Percentiles rank a stretch among this genome's conserved stretches.
These are phyloP conservation scores for Fusarium sp. DNA, from an alignment of 2,329 filamentous ascomycete genomes.

Conservation along the genomic window DNA sequence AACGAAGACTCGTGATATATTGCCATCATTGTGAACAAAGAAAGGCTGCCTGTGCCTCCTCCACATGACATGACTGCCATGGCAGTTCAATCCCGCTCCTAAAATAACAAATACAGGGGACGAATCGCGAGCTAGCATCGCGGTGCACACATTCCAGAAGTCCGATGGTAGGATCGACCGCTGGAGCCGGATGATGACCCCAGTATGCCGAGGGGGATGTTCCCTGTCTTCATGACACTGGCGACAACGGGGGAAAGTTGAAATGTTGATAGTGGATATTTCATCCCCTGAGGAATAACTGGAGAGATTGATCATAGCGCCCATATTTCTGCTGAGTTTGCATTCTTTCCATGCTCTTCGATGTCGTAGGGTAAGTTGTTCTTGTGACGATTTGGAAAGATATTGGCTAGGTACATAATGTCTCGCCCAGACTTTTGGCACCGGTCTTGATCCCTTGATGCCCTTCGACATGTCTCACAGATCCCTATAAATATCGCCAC, in stretches of 20 bases:
- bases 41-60: conserved; percentile 11
- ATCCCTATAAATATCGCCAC: conserved; percentile 1
- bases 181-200: conserved; percentile 26
- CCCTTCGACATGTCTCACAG: conserved; percentile 20
- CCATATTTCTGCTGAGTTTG: conserved; percentile 11
- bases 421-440: conserved; percentile 27
- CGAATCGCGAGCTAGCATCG: conserved; percentile 33
- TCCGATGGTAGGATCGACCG: conserved; percentile 37
- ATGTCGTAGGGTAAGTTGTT: conserved; percentile 18
- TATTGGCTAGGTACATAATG: conserved; percentile 13
- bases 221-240: conserved; percentile 11
- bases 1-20: conserved; percentile 3
- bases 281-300: conserved; percentile 27
- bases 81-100: conserved; percentile 19
- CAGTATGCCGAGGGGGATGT: conserved; percentile 26
- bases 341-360: conserved; percentile 15
- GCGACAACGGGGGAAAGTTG: conserved; percentile 12
- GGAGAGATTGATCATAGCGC: conserved; percentile 24
- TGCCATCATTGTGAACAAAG: conserved; percentile 4
- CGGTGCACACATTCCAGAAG: conserved; percentile 46
- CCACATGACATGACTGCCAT: conserved; percentile 15
- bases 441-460: conserved; percentile 26
- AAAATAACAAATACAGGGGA: conserved; percentile 38
- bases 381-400: background rate
- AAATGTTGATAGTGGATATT: conserved; percentile 27